Conservation (phyloP, 176 grass and related monocot genomes). For the Eleusine indica region DNA sequence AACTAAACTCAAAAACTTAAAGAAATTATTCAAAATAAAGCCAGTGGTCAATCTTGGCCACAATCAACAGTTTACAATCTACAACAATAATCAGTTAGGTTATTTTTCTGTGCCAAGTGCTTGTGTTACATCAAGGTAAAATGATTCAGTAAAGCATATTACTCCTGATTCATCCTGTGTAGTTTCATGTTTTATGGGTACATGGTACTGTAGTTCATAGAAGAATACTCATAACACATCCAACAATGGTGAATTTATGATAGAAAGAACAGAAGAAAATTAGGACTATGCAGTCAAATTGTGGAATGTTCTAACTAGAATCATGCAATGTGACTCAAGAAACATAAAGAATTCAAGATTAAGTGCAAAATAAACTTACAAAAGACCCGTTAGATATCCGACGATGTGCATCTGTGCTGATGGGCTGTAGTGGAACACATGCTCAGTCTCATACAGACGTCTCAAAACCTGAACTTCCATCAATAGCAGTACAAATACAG, state of each 20-base stretch:
- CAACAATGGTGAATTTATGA: conserved; percentile 25
- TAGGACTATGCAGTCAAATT: conserved; percentile 5
- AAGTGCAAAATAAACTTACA: conserved; percentile 56
- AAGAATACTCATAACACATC: conserved; percentile 13
- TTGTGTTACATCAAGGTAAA: conserved; percentile 8
- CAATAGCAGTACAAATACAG: conserved; percentile 79
- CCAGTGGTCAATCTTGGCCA: not conserved
- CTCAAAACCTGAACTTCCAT: conserved; percentile 88
- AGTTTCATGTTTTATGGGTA: conserved; percentile 13
- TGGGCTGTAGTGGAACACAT: conserved; percentile 93
- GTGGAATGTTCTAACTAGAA: conserved; percentile 18
- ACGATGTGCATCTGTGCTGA: conserved; percentile 82
- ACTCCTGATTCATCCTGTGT: not conserved
- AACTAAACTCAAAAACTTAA: conserved; percentile 17
- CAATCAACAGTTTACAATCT: not conserved
- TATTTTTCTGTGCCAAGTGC: not conserved
- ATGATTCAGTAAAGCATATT: conserved; percentile 5
- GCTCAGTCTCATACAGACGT: conserved; percentile 83
- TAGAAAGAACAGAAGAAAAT: not conserved
- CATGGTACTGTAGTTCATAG: not conserved
- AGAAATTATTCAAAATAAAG: not conserved
- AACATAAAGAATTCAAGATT: conserved; percentile 23
- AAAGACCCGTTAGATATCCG: conserved; percentile 82
- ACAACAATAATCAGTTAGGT: not conserved
- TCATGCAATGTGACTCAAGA: not conserved